A percentile compares a stretch with the other conserved stretches of the same genome.
Evolutionary conservation across 306 rosid species (phyloP).

Genomic region (Quercus glauca): DNA sequence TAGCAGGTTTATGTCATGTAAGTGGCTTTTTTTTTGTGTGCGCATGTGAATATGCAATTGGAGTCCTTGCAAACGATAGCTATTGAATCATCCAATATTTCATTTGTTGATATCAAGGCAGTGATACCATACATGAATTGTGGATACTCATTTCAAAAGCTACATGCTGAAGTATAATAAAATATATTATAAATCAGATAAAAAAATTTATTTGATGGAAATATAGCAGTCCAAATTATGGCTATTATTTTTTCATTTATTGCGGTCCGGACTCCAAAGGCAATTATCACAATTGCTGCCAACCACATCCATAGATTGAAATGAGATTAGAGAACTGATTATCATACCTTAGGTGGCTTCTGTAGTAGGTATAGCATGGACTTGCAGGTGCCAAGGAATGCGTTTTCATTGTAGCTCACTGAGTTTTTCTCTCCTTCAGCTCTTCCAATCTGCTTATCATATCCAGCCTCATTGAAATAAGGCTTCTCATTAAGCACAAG

Average conservation of each 20-base stretch:
- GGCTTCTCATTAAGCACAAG: constrained; percentile 97
- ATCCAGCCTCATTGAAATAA: constrained; percentile 97
- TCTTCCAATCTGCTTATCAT: constrained; percentile 82
- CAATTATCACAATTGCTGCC: neutral
- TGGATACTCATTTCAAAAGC: neutral
- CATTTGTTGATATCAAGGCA: neutral
- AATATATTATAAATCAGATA: neutral
- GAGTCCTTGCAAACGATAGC: neutral
- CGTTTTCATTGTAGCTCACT: constrained; percentile 85
- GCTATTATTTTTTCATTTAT: neutral
- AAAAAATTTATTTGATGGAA: neutral
- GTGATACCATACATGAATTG: neutral
- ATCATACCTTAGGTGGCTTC: constrained; percentile 74
- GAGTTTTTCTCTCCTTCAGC: constrained; percentile 97
- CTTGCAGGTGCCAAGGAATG: constrained; percentile 82
- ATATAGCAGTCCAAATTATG: neutral
- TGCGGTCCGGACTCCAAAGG: neutral
- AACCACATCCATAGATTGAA: neutral
- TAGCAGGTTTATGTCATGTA: neutral
- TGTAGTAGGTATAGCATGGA: constrained; percentile 70
- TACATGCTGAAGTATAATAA: neutral
- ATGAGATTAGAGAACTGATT: neutral
- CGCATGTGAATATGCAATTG: neutral
- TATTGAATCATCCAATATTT: neutral
- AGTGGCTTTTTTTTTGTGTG: neutral